Conservation (phyloP, 169 alveolate species). For the Theileria parva region DNA sequence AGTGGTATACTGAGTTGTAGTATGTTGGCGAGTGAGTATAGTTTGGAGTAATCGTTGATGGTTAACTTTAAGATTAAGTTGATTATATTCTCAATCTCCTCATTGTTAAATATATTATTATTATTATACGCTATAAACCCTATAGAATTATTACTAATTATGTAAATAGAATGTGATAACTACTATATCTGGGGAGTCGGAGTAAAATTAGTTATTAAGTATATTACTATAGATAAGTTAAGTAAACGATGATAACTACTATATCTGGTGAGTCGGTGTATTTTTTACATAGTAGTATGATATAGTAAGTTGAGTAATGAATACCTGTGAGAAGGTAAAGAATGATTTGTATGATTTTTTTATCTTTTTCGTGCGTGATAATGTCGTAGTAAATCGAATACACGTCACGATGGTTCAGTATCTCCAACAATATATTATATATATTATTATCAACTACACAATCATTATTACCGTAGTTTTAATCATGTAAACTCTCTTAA, state of each 20-base stretch:
- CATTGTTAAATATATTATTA: slow-evolving; percentile 19
- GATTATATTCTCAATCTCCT: slow-evolving; percentile 30
- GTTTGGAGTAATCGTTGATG: slow-evolving; percentile 38
- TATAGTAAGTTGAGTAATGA: too few relatives aligned
- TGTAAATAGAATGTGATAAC: too few relatives aligned
- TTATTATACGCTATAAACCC: slow-evolving; percentile 42
- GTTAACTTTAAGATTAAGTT: slow-evolving; percentile 6
- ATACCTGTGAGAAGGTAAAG: slow-evolving; percentile 38
- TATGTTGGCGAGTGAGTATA: slow-evolving; percentile 55
- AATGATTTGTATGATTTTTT: slow-evolving; percentile 43
- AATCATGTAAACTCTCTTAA: too few relatives aligned
- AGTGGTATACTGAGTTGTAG: slow-evolving; percentile 24
- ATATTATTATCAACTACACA: slow-evolving; percentile 29
- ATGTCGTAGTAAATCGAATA: slow-evolving; percentile 56
- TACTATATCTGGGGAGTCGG: too few relatives aligned
- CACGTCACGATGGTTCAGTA: slow-evolving; percentile 40
- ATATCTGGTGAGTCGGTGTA: too few relatives aligned
- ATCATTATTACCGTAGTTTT: not conserved
- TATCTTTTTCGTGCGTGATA: slow-evolving; percentile 45
- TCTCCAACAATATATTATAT: slow-evolving; percentile 34
- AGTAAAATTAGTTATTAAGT: too few relatives aligned
- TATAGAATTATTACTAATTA: not conserved
- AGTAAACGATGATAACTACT: too few relatives aligned
- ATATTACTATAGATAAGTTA: too few relatives aligned
- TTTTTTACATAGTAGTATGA: too few relatives aligned